These are phyloP conservation scores for Zizania palustris DNA, from an alignment of 202 grass and related monocot genomes.

Conservation along the genomic window DNA sequence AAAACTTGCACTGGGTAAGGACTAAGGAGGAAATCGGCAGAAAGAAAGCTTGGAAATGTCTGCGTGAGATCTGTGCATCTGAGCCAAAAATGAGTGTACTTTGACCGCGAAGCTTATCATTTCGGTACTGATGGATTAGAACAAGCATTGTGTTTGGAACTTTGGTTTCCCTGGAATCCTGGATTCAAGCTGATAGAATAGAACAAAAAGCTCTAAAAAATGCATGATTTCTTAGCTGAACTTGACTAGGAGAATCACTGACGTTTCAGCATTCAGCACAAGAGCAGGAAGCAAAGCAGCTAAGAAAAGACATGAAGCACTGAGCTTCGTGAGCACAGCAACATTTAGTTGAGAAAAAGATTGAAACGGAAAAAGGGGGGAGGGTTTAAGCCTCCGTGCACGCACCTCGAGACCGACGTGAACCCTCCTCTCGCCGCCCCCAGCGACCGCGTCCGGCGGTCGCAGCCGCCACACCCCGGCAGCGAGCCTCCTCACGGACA, in stretches of 20 bases:
- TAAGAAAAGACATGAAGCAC: not conserved
- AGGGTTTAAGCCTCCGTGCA: not conserved
- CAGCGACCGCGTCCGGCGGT: conserved; percentile 55
- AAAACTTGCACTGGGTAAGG: not conserved
- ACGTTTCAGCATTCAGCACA: no score
- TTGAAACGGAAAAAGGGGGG: not conserved
- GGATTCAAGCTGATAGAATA: not conserved
- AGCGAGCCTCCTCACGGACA: conserved; percentile 81
- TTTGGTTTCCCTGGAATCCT: not conserved
- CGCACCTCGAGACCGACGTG: conserved; percentile 67
- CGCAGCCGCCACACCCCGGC: conserved; percentile 80
- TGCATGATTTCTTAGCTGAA: no score
- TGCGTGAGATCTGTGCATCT: conserved; percentile 13
- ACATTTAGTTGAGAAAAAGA: not conserved
- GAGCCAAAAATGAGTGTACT: not conserved
- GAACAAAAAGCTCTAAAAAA: not conserved
- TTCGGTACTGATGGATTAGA: not conserved
- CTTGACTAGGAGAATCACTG: no score
- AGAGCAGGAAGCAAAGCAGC: no score
- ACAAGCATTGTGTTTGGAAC: not conserved
- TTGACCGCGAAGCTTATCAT: not conserved
- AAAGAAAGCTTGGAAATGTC: not conserved
- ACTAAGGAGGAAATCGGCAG: not conserved
- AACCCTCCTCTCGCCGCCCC: conserved; percentile 41
- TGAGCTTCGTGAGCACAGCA: not conserved